Evolutionary conservation across 1,284 basidiomycete genomes (phyloP), one percentile per base, ranked within the genome.

Genomic region (Pseudozyma tsukubaensis): DNA sequence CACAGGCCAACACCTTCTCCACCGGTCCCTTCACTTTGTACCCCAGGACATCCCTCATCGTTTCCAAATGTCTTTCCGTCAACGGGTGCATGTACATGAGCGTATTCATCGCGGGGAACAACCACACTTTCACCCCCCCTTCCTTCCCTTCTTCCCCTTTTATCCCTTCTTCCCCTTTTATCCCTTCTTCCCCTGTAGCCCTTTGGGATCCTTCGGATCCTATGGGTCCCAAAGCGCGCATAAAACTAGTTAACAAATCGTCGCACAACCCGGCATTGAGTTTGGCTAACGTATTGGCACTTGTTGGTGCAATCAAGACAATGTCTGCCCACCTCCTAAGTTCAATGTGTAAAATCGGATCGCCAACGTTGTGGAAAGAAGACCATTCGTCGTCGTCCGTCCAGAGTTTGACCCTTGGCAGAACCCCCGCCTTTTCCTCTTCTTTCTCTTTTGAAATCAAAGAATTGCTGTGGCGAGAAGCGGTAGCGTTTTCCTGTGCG

Each of bases 101-200:
- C 6, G 95, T 98, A 85, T 99, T 99, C 96, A 98, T 99, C 0
- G 97, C 96, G 3, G 96, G 97, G 80, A 95, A 98, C 35, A 98
- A 85, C 77, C 91, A 92, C 16, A 93, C 94, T 2, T 92, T 91
- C 0, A 92, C 96, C 2, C 88, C 88, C 0, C 93, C 91, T 29
- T 29, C 24, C 24, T 29, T 29, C 24, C 24, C 24, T 29, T 29
- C n/a, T n/a, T n/a, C n/a, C n/a, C n/a, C n/a, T n/a, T n/a, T n/a
- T n/a, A n/a, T n/a, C n/a, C n/a, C n/a, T n/a, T n/a, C n/a, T n/a
- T n/a, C n/a, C n/a, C n/a, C n/a, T n/a, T n/a, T n/a, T n/a, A n/a
- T n/a, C n/a, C n/a, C n/a, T n/a, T n/a, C n/a, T n/a, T n/a, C n/a
- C n/a, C n/a, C n/a, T n/a, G n/a, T n/a, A n/a, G n/a, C n/a, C n/a